A percentile compares a stretch with the other conserved stretches of the same genome.
Evolutionary conservation across 23 red algal species (phyloP).

Genomic region (Chondrus crispus): DNA sequence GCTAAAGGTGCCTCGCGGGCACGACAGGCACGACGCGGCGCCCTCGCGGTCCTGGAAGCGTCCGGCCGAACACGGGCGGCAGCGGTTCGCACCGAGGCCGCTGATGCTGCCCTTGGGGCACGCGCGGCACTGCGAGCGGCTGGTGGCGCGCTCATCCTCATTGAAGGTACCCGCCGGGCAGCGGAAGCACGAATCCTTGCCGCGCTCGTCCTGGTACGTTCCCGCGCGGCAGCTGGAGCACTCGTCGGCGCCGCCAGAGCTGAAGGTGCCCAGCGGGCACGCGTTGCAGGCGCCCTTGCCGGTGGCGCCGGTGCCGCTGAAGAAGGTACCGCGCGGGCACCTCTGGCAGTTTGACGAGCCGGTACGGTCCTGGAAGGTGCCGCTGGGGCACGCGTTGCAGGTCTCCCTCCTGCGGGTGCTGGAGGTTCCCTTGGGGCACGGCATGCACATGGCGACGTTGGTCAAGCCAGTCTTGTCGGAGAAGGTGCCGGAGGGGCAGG

Average conservation of each 20-base stretch:
- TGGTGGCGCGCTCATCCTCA: neutral
- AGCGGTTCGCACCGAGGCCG: neutral
- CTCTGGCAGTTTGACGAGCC: neutral
- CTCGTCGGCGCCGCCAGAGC: neutral
- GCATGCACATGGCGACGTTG: neutral
- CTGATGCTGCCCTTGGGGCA: constrained; percentile 21
- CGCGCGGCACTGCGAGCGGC: neutral
- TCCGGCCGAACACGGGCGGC: neutral
- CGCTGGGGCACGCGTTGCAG: neutral
- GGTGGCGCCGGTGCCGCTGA: neutral
- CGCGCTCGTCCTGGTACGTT: neutral
- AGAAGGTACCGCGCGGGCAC: constrained; percentile 42
- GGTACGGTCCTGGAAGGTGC: neutral
- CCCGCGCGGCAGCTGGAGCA: constrained; percentile 1
- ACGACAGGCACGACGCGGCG: neutral
- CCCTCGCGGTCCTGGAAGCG: constrained; percentile 19
- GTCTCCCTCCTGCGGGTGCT: neutral
- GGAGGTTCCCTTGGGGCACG: constrained; percentile 4
- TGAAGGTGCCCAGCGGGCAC: constrained; percentile 22
- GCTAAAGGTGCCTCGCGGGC: constrained; percentile 34
- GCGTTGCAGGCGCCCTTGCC: neutral
- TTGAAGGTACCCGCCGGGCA: constrained; percentile 37
- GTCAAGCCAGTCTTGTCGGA: neutral
- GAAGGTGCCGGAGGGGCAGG: constrained; percentile 25
- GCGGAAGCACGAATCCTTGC: neutral